phyloP scores from a whole-genome alignment of 768 basidiomycete genomes.

The Crucibulum laeve region DNA sequence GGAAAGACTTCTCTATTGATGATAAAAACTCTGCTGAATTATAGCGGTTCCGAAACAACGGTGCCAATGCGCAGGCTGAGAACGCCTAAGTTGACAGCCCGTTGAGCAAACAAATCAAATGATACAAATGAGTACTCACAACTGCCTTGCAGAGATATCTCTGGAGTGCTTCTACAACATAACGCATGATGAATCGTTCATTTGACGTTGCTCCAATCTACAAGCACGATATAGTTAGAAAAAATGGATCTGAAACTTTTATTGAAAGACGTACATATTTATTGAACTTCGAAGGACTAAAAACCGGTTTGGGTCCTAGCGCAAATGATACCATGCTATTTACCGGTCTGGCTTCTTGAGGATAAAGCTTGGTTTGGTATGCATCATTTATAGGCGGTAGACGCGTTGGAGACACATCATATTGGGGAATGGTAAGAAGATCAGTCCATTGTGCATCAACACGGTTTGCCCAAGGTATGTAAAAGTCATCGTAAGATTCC shows the following conservation, averaged over 20 bases:
- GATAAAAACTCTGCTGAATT: constrained; percentile 23
- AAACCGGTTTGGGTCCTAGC: constrained; percentile 15
- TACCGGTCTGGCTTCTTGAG: too few species aligned
- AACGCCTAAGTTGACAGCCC: constrained; percentile 26
- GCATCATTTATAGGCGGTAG: constrained; percentile 5
- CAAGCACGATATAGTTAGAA: not conserved
- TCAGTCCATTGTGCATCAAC: constrained; percentile 27
- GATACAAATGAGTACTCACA: constrained; percentile 22
- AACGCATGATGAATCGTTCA: constrained; percentile 24
- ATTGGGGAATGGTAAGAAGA: constrained; percentile 30
- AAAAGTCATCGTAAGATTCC: constrained; percentile 29
- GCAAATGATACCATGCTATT: not conserved
- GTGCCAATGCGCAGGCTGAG: constrained; percentile 32
- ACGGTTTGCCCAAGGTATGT: constrained; percentile 29
- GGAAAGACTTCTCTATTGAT: constrained; percentile 33
- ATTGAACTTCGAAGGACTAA: constrained; percentile 25
- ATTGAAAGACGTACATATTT: constrained; percentile 18
- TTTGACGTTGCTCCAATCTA: constrained; percentile 13
- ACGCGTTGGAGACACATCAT: constrained; percentile 12
- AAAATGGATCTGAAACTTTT: not conserved
- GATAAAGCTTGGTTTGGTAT: not conserved
- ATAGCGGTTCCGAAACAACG: constrained; percentile 33
- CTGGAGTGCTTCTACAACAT: constrained; percentile 29
- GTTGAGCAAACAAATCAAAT: not conserved
- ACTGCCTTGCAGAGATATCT: constrained; percentile 31